phyloP scores from a whole-genome alignment of 2,329 filamentous ascomycete species.

The Leptodontidium sp. region DNA sequence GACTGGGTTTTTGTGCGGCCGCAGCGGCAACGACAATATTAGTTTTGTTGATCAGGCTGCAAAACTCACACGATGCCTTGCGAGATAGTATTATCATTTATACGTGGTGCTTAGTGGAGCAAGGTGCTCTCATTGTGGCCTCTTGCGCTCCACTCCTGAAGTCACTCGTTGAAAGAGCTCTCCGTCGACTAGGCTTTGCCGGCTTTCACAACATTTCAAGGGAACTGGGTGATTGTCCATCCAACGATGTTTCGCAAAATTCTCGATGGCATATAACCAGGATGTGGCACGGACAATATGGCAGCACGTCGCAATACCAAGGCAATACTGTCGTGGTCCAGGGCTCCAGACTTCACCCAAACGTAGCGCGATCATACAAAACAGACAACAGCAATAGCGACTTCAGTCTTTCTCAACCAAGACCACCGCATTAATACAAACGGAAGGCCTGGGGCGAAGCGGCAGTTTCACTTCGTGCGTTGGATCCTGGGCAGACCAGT shows the following conservation, averaged over 20 bases:
- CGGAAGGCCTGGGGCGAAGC: slow-evolving; percentile 3
- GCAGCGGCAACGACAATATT: slow-evolving; percentile 8
- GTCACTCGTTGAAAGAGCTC: slow-evolving; percentile 12
- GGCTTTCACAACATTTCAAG: slow-evolving; percentile 7
- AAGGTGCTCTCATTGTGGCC: background rate
- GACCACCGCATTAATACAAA: slow-evolving; percentile 5
- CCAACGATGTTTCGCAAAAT: slow-evolving; percentile 6
- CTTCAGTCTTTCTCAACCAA: slow-evolving; percentile 1
- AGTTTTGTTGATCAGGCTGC: slow-evolving; percentile 11
- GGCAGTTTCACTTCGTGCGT: background rate
- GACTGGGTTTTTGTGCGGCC: slow-evolving; percentile 7
- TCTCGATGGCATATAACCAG: slow-evolving; percentile 5
- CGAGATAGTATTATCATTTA: slow-evolving; percentile 6
- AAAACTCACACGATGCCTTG: slow-evolving; percentile 4
- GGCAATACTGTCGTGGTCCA: slow-evolving; percentile 1
- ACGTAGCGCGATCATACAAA: background rate
- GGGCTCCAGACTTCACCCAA: background rate
- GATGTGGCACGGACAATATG: slow-evolving; percentile 4
- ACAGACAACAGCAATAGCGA: background rate
- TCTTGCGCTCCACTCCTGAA: slow-evolving; percentile 14
- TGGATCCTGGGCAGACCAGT: slow-evolving; percentile 4
- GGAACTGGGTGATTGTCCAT: slow-evolving; percentile 10
- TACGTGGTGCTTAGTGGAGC: slow-evolving; percentile 15
- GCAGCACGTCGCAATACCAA: background rate
- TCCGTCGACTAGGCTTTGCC: slow-evolving; percentile 7